Percentiles rank a stretch among this genome's conserved stretches.
Conservation (phyloP, 2,329 filamentous ascomycete genomes). For the Amauroascus verrucosus region DNA sequence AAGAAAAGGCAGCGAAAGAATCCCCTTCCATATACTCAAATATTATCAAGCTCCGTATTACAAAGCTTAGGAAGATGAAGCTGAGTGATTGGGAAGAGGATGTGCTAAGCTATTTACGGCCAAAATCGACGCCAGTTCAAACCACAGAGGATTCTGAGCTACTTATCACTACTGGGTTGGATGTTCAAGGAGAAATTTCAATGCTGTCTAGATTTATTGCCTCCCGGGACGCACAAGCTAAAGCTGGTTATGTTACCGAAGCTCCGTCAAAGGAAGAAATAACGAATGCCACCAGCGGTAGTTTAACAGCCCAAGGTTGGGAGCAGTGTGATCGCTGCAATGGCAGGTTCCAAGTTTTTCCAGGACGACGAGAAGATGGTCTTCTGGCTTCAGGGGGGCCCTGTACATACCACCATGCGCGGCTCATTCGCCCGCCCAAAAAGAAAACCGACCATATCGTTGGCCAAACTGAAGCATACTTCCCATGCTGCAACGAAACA, state of each 20-base stretch:
- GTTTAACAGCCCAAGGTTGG: conserved; percentile 60
- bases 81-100: conserved; percentile 61
- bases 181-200: conserved; percentile 52
- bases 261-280: conserved; percentile 59
- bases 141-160: conserved; percentile 20
- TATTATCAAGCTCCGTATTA: conserved; percentile 70
- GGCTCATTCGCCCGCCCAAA: conserved; percentile 49
- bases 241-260: conserved; percentile 53
- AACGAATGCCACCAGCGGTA: conserved; percentile 52
- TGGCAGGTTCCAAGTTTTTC: conserved; percentile 83
- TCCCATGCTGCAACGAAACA: conserved; percentile 67
- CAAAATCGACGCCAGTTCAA: conserved; percentile 2
- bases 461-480: conserved; percentile 51
- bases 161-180: conserved; percentile 58
- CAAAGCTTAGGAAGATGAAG: conserved; percentile 65
- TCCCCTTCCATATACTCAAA: conserved; percentile 67
- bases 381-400: conserved; percentile 63
- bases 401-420: conserved; percentile 75
- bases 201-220: conserved; percentile 38
- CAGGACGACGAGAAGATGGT: conserved; percentile 67
- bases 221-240: conserved; percentile 24
- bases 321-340: conserved; percentile 83
- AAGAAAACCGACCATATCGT: conserved; percentile 45
- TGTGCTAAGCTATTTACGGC: conserved; percentile 35
- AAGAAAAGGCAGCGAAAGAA: conserved; percentile 61